Evolutionary conservation across 306 rosid species (phyloP), one percentile per base, ranked within the genome.

Genomic region (Alnus glutinosa): DNA sequence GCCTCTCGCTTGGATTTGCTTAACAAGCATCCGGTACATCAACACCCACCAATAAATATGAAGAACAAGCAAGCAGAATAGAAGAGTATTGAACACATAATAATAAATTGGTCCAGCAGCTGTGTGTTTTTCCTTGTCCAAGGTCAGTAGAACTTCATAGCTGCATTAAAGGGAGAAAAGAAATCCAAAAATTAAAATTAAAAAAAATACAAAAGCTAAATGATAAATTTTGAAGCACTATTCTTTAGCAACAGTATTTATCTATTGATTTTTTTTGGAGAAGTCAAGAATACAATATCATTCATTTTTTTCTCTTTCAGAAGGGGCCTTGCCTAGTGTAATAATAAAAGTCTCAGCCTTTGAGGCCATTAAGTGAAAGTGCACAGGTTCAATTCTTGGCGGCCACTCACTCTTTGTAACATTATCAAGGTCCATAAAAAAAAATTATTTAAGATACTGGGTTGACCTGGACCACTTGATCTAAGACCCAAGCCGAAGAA

Each of bases 41-140:
- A 95, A 75, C 59, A 92, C 93, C 98, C 98, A 95, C 98, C 98
- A 95, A 83, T 90, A 95, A 77, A 92, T 85, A 78, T 92, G 90
- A 79, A 95, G 75, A 79, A 89, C 89, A 58, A 95, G 91, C 83
- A 92, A 87, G 91, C 90, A 88, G 78, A 70, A 86, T 61, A 95
- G 90, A 75, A 95, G 98, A 86, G 74, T 85, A 76, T 95, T 95
- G 90, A 95, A 95, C 67, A 92, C 76, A 77, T 92, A 95, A 82
- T 92, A 95, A 79, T 87, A 89, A 42, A 93, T 77, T 52, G 98
- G 90, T 80, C 98, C 98, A 46, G 77, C 85, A 72, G 75, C 77
- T 19, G 79, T 12, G 75, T 92, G 86, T 74, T 88, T 89, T 71
- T 82, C 87, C 87, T 44, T 77, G 83, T 94, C 88, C 82, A 93